These are phyloP conservation scores for Euphorbia celastroides DNA, from an alignment of 441 rosid genomes.

Conservation along the genomic window DNA sequence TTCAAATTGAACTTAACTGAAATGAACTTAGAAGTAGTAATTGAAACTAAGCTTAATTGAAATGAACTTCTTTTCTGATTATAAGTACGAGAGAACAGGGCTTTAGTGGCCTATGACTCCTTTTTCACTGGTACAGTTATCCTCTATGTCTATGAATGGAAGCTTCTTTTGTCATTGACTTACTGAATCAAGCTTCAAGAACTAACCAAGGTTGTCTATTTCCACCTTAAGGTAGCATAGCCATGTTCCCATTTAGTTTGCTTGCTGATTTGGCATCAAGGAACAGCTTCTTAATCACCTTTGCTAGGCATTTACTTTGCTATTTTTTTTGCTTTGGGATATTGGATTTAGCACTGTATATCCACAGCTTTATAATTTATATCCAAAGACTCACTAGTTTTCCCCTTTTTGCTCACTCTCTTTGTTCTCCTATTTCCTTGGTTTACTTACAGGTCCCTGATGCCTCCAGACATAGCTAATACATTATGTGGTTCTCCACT, in stretches of 20 bases:
- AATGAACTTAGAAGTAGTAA: no score
- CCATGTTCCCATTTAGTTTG: no score
- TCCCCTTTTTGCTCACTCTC: neutral
- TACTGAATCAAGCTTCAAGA: no score
- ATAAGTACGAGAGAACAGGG: no score
- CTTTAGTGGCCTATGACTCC: conserved; percentile 14
- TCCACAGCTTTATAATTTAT: neutral
- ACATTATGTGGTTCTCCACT: conserved; percentile 84
- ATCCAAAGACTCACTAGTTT: neutral
- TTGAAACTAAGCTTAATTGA: no score
- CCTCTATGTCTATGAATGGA: conserved; percentile 11
- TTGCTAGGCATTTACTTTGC: neutral
- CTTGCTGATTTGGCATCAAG: neutral
- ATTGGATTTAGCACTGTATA: neutral
- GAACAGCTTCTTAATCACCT: neutral
- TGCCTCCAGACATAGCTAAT: conserved; percentile 57
- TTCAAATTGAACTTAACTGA: no score
- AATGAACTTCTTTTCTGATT: no score
- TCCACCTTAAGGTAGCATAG: no score
- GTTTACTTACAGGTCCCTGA: conserved; percentile 48
- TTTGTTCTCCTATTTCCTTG: conserved; percentile 14
- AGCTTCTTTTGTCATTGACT: conserved; percentile 18
- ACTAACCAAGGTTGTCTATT: no score
- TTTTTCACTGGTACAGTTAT: neutral
- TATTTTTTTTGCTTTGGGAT: neutral